Percentiles rank a stretch among this genome's conserved stretches.
phyloP scores from a whole-genome alignment of 805 yeast genomes.

The Metschnikowia chrysomelidarum region DNA sequence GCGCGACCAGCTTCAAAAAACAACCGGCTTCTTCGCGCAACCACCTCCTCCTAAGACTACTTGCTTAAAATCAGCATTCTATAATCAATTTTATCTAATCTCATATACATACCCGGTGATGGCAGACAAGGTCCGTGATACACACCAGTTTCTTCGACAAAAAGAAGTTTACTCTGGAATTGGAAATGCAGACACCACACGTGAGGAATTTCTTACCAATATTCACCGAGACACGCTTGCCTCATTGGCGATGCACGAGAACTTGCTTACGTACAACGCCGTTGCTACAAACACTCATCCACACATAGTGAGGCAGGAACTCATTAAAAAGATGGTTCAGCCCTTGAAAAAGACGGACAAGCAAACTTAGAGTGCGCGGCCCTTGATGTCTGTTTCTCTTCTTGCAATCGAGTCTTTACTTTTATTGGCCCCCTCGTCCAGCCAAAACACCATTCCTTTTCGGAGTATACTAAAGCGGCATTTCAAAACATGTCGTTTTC shows the following conservation, averaged over 20 bases:
- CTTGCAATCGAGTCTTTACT: too few species aligned
- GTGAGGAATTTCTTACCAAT: conserved; percentile 66
- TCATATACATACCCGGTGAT: too few species aligned
- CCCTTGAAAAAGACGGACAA: conserved; percentile 15
- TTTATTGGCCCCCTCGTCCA: too few species aligned
- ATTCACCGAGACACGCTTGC: conserved; percentile 66
- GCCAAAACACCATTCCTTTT: too few species aligned
- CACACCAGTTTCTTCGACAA: conserved; percentile 52
- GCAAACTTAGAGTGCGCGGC: too few species aligned
- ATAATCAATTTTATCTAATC: too few species aligned
- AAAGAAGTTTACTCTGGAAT: conserved; percentile 69
- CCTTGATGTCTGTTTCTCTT: too few species aligned
- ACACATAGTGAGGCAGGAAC: conserved; percentile 27
- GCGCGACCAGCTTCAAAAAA: too few species aligned
- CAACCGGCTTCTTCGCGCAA: too few species aligned
- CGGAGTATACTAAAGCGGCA: too few species aligned
- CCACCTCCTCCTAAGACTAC: too few species aligned
- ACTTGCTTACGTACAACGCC: conserved; percentile 52
- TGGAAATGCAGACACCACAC: conserved; percentile 70
- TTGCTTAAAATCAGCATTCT: too few species aligned
- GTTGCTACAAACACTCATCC: conserved; percentile 46
- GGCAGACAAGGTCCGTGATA: conserved; percentile 68
- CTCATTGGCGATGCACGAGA: conserved; percentile 58
- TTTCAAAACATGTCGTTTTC: conserved; percentile 56
- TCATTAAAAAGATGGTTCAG: conserved; percentile 36